Evolutionary conservation across 148 eudicot genomes (phyloP), one percentile per base, ranked within the genome.

Genomic region (Dianthus caryophyllus): DNA sequence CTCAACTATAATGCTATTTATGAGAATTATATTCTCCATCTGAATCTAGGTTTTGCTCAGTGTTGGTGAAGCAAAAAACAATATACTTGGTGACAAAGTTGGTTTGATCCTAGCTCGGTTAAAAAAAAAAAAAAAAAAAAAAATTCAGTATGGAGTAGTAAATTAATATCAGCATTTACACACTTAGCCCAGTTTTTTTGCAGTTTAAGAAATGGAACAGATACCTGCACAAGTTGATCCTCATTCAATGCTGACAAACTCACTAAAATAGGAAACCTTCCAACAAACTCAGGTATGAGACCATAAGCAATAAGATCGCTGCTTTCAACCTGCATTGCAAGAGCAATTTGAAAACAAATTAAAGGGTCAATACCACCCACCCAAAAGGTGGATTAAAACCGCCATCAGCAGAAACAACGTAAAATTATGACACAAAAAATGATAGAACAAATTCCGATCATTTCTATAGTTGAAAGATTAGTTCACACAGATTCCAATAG

Each of bases 301-400:
- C 99, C 99, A 71, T 95, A 95, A 38, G 99, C 84, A 64, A 95
- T 90, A 70, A 95, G 93, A 75, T 95, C 99, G 61, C 91, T 88
- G 74, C 99, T 95, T 76, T 95, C 99, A 55, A 85, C 99, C 99
- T 95, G 93, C 79, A 75, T 60, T 14, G 21, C 63, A 71, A 49
- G 29, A 64, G 66, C 66, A 75, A 26, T 56, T 62, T 12, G 46
- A 17, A 16, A 14, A 44, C 61, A 10, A 68, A 39, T 20, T 54
- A 16, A 16, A 51, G 10, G 22, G 18, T 30, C 33, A 55, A 49
- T 43, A 61, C 30, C 47, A 12, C 51, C 14, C 63, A 20, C 9
- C 64, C 47, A 26, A 51, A 39, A 61, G 61, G 67, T 10, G 27
- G 65, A 48, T 58, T n/a, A 50, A 18, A 53, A 70, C 20, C 21